These are phyloP conservation scores for Trichoderma polysporum DNA, from an alignment of 2,329 filamentous ascomycete genomes.

Conservation along the genomic window DNA sequence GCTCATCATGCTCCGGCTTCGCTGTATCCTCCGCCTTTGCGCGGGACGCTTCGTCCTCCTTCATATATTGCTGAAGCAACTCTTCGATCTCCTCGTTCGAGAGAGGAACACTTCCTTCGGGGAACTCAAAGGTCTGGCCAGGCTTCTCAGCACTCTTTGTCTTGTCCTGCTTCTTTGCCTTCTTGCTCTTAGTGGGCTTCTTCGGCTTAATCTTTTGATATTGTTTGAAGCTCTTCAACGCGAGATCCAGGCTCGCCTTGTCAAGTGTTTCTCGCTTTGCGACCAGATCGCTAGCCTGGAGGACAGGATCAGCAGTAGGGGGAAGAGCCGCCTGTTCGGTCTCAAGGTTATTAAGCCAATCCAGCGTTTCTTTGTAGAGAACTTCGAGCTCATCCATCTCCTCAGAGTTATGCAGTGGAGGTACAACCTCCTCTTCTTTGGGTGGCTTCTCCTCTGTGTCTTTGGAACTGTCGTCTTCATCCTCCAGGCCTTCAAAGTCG, in stretches of 20 bases:
- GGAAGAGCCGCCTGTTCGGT: slow-evolving; percentile 69
- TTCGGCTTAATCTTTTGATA: slow-evolving; percentile 46
- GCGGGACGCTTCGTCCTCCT: slow-evolving; percentile 31
- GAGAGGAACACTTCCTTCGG: slow-evolving; percentile 36
- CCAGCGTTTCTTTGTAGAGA: slow-evolving; percentile 59
- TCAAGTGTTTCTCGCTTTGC: slow-evolving; percentile 69
- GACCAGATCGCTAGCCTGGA: slow-evolving; percentile 70
- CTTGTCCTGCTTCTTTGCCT: slow-evolving; percentile 41
- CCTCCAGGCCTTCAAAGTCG: slow-evolving; percentile 75
- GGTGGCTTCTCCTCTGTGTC: slow-evolving; percentile 46
- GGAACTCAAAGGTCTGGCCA: slow-evolving; percentile 42
- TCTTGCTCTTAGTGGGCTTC: slow-evolving; percentile 46
- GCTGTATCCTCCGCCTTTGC: slow-evolving; percentile 30
- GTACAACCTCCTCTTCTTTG: slow-evolving; percentile 52
- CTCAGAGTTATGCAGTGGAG: slow-evolving; percentile 68
- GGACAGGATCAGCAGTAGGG: slow-evolving; percentile 69
- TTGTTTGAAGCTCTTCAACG: slow-evolving; percentile 64
- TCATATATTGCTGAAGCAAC: slow-evolving; percentile 42
- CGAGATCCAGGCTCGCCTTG: slow-evolving; percentile 66
- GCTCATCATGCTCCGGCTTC: slow-evolving; percentile 37
- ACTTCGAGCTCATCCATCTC: slow-evolving; percentile 68
- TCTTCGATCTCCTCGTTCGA: slow-evolving; percentile 52
- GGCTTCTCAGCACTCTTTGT: slow-evolving; percentile 36
- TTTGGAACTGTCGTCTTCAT: slow-evolving; percentile 54
- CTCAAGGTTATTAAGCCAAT: slow-evolving; percentile 75